A percentile compares a stretch with the other conserved stretches of the same genome.
These are phyloP conservation scores for Heliocybe sulcata DNA, from an alignment of 1,284 basidiomycete species.

Conservation along the genomic window DNA sequence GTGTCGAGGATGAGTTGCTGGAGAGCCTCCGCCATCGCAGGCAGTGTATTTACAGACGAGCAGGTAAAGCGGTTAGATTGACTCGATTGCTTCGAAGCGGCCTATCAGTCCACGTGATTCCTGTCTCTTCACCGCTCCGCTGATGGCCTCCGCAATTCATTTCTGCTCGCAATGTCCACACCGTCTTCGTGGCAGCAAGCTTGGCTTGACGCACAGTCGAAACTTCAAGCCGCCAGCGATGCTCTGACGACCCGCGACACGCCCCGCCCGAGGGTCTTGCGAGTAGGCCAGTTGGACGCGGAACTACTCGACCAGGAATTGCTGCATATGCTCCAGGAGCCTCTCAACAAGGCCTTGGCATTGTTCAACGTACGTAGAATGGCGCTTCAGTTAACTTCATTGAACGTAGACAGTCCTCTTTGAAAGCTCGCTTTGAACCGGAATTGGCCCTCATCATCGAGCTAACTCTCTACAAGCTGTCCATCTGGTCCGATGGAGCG, in stretches of 20 bases:
- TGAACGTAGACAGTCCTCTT: conserved; percentile 38
- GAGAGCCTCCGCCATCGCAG: conserved; percentile 62
- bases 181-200: conserved; percentile 45
- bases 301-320: conserved; percentile 91
- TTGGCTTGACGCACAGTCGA: conserved; percentile 55
- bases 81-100: background rate
- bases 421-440: conserved; percentile 66
- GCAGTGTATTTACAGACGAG: background rate
- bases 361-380: conserved; percentile 54
- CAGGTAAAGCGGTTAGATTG: background rate
- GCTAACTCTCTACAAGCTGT: conserved; percentile 77
- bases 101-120: background rate
- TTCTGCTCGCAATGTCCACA: conserved; percentile 9
- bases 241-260: conserved; percentile 23
- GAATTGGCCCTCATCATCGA: conserved; percentile 78
- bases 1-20: conserved; percentile 77
- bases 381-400: background rate
- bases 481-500: conserved; percentile 74
- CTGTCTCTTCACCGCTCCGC: background rate
- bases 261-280: conserved; percentile 45
- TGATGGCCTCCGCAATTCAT: background rate
- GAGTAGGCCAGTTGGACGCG: conserved; percentile 91
- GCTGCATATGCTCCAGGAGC: conserved; percentile 75
- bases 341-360: conserved; percentile 71
- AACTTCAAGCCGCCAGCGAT: conserved; percentile 38